Percentiles rank a stretch among this genome's conserved stretches.
Evolutionary conservation across 768 basidiomycete species (phyloP).

Genomic region (Agaricus bisporus): DNA sequence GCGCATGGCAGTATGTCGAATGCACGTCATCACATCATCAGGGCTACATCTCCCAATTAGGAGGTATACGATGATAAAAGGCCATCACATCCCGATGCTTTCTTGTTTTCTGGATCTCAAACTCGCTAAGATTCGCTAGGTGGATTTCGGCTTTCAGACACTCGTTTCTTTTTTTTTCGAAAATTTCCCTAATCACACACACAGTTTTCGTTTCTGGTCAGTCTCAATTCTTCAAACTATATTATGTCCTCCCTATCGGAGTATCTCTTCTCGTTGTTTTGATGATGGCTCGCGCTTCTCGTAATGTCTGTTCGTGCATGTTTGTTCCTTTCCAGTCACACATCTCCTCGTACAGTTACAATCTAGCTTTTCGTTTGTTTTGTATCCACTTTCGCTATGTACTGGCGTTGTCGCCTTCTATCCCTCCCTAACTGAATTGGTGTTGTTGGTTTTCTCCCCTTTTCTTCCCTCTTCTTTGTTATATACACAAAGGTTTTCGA

Average conservation of each 20-base stretch:
- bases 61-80: constrained; percentile 6
- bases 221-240: constrained; percentile 10
- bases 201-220: constrained; percentile 3
- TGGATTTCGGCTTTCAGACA: constrained; percentile 17
- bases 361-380: constrained; percentile 18
- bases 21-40: constrained; percentile 10
- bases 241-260: constrained; percentile 2
- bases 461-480: no score
- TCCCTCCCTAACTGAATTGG: not conserved
- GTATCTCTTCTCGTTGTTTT: constrained; percentile 3
- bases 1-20: constrained; percentile 7
- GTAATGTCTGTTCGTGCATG: constrained; percentile 6
- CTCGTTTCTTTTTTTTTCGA: no score
- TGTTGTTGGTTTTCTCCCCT: no score
- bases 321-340: constrained; percentile 10
- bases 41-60: constrained; percentile 14
- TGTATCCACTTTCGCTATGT: constrained; percentile 5
- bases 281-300: constrained; percentile 5
- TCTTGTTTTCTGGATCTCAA: constrained; percentile 22
- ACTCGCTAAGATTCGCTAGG: constrained; percentile 25
- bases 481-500: no score
- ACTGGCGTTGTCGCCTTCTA: not conserved
- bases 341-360: constrained; percentile 11
- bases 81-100: constrained; percentile 15
- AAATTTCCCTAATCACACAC: constrained; percentile 3